phyloP scores from a whole-genome alignment of 805 yeast species.

The Clavispora carvajalis region DNA sequence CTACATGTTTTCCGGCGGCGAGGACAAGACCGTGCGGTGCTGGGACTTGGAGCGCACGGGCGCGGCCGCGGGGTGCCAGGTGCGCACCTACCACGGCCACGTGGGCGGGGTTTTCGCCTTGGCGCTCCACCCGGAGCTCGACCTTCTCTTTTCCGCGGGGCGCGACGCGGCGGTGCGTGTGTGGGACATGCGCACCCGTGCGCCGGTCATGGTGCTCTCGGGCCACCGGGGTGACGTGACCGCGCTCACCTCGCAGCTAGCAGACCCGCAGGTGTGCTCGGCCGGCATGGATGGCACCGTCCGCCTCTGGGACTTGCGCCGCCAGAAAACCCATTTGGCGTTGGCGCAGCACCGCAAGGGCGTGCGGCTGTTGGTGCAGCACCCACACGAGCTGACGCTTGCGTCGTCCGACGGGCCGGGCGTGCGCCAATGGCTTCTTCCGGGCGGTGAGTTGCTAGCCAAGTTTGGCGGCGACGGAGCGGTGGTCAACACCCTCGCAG shows the following conservation, averaged over 20 bases:
- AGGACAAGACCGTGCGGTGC: conserved; percentile 87
- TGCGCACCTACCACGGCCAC: conserved; percentile 92
- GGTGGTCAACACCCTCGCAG: conserved; percentile 64
- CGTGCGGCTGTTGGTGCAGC: conserved; percentile 66
- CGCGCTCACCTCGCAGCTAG: conserved; percentile 58
- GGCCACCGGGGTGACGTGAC: conserved; percentile 81
- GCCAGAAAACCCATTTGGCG: conserved; percentile 65
- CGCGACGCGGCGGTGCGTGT: conserved; percentile 80
- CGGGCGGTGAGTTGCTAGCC: conserved; percentile 61
- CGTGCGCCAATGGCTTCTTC: conserved; percentile 77
- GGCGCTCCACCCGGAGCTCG: conserved; percentile 82
- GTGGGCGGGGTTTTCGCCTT: conserved; percentile 81
- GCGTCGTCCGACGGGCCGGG: conserved; percentile 79
- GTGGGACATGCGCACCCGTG: conserved; percentile 88
- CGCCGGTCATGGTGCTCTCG: conserved; percentile 66
- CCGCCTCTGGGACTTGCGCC: conserved; percentile 83
- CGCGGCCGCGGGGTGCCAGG: conserved; percentile 43
- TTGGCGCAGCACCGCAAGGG: conserved; percentile 83
- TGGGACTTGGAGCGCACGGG: conserved; percentile 92
- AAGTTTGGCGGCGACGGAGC: conserved; percentile 46
- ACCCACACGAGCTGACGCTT: conserved; percentile 68
- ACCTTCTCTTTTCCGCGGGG: conserved; percentile 80
- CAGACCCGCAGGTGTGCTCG: conserved; percentile 82
- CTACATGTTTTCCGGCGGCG: conserved; percentile 86
- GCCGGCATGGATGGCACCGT: conserved; percentile 83